These are phyloP conservation scores for Pseudogymnoascus sp. DNA, from an alignment of 2,329 filamentous ascomycete species.

Conservation along the genomic window DNA sequence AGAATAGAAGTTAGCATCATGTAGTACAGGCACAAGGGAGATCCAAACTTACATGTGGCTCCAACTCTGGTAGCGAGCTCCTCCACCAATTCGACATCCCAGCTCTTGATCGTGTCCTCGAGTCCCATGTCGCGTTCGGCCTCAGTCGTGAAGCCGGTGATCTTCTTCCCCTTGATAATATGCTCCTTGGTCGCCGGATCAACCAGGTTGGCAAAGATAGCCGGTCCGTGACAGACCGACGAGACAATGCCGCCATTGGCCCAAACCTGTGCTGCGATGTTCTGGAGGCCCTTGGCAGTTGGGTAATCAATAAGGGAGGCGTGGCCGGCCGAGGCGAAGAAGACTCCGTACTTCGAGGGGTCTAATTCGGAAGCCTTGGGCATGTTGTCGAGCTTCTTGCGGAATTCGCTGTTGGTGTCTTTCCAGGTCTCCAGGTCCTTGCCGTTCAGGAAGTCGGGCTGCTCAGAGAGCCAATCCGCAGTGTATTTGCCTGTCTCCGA, in stretches of 20 bases:
- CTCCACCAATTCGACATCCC: constrained; percentile 29
- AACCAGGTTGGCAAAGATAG: constrained; percentile 31
- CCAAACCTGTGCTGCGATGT: constrained; percentile 34
- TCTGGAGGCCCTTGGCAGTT: constrained; percentile 32
- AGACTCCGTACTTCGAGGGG: constrained; percentile 28
- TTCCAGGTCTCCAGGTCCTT: constrained; percentile 34
- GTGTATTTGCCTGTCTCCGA: constrained; percentile 38
- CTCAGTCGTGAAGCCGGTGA: constrained; percentile 35
- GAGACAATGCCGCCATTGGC: constrained; percentile 34
- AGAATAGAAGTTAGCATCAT: constrained; percentile 1
- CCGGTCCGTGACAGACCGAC: constrained; percentile 35
- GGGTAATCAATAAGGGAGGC: constrained; percentile 41
- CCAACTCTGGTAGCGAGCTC: constrained; percentile 26
- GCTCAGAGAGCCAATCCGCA: constrained; percentile 37
- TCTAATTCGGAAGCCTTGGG: constrained; percentile 31
- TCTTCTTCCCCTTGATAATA: constrained; percentile 30
- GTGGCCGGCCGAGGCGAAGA: constrained; percentile 37
- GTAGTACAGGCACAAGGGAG: not conserved
- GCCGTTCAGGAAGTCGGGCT: constrained; percentile 35
- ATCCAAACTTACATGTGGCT: constrained; percentile 26
- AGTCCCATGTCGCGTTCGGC: constrained; percentile 30
- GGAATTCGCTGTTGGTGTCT: constrained; percentile 34
- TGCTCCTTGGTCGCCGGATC: constrained; percentile 29
- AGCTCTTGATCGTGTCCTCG: constrained; percentile 26
- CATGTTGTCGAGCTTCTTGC: constrained; percentile 37